phyloP scores from a whole-genome alignment of 1,284 basidiomycete genomes.

The Naganishia cerealis region DNA sequence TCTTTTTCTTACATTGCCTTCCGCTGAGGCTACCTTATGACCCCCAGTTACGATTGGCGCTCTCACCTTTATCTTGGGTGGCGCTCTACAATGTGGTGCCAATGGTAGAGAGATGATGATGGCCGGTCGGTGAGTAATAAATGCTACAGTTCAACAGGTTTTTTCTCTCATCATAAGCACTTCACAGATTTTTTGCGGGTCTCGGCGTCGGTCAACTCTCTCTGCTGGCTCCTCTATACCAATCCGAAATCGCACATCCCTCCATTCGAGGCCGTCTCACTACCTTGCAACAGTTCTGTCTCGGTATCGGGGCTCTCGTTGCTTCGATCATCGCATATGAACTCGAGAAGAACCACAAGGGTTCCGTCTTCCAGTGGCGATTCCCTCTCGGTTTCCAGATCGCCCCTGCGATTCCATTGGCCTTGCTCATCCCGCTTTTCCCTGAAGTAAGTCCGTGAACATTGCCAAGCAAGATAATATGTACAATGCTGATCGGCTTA shows the following conservation, averaged over 20 bases:
- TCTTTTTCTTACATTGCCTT: background rate
- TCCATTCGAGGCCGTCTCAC: conserved; percentile 64
- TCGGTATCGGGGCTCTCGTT: conserved; percentile 57
- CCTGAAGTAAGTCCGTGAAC: conserved; percentile 53
- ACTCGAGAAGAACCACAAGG: conserved; percentile 47
- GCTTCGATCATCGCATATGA: conserved; percentile 55
- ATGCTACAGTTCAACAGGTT: conserved; percentile 20
- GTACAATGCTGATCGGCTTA: background rate
- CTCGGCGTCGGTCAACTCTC: conserved; percentile 61
- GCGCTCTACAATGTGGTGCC: conserved; percentile 54
- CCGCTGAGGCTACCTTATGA: background rate
- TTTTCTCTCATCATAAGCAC: background rate
- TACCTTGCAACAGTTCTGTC: conserved; percentile 61
- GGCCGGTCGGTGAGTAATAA: conserved; percentile 54
- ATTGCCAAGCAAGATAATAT: too few species aligned
- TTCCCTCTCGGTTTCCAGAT: conserved; percentile 57
- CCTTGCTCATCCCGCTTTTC: conserved; percentile 60
- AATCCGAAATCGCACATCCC: conserved; percentile 63
- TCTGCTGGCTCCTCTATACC: conserved; percentile 63
- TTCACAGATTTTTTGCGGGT: conserved; percentile 24
- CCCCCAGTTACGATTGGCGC: conserved; percentile 20
- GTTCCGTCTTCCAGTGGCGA: conserved; percentile 58
- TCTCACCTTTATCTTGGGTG: conserved; percentile 59
- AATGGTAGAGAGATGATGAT: conserved; percentile 64
- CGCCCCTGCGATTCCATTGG: conserved; percentile 60